These are phyloP conservation scores for Calycina herbarum DNA, from an alignment of 2,329 filamentous ascomycete species.

Conservation along the genomic window DNA sequence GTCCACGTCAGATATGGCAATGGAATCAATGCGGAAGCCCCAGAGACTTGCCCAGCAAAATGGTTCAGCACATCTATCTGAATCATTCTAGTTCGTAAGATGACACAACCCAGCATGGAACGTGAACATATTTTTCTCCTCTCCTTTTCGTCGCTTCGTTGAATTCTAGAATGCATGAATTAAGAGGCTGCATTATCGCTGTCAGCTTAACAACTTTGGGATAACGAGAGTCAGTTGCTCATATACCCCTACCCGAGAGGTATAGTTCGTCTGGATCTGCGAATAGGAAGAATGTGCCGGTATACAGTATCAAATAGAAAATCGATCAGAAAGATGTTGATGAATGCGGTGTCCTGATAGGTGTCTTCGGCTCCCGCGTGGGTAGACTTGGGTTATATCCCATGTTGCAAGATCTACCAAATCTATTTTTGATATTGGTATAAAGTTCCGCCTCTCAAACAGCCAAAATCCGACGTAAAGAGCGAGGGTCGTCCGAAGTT, in stretches of 20 bases:
- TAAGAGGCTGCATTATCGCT: slow-evolving; percentile 4
- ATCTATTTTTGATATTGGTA: background rate
- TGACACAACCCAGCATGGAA: background rate
- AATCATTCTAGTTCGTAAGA: background rate
- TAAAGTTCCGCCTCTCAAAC: slow-evolving; percentile 1
- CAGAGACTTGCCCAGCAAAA: background rate
- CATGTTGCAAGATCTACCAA: slow-evolving; percentile 1
- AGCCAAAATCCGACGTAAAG: background rate
- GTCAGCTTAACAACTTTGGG: background rate
- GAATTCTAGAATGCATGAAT: background rate
- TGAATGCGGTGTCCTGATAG: background rate
- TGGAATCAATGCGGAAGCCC: background rate
- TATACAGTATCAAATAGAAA: background rate
- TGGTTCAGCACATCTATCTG: slow-evolving; percentile 5
- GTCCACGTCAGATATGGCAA: background rate
- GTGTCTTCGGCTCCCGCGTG: background rate
- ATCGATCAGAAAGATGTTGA: background rate
- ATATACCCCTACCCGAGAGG: background rate
- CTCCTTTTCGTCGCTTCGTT: background rate
- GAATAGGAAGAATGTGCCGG: background rate
- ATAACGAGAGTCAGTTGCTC: background rate
- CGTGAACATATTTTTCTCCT: background rate
- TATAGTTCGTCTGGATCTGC: background rate
- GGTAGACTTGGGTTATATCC: background rate
- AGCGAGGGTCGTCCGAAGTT: background rate